Base-by-base conservation (phyloP, 129 eudicot genomes). In the Chrysanthemum lavandulifolium region DNA sequence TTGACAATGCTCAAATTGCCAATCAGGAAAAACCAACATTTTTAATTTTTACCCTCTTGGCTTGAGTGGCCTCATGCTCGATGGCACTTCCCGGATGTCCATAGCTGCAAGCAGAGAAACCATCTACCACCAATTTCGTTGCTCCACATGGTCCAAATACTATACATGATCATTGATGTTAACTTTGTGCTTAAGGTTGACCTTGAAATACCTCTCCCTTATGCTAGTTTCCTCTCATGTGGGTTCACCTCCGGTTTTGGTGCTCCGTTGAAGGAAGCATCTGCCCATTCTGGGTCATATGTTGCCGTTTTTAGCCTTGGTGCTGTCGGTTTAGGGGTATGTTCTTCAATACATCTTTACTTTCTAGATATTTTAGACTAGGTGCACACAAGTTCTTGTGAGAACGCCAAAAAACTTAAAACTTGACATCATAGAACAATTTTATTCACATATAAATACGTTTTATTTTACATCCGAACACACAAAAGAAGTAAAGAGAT, bases 311-410 rank as follows among this genome's bases (percentile, higher is more conserved):
- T 84, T 50, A 89, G 92, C 45, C 89, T 87, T 61, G 92, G 92
- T 6, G 88, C 82, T 14, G 92, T 87, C 43, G 92, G 89, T 49
- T 89, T 87, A n/a, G 92, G 89, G 77, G 88, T 83, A 75, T 60
- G 55, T 69, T 57, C 4, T 12, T 69, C 25, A 12, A 50, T 40
- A 40, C 45, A 40, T 40, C 9, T 40, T 40, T 40, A 23, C 49
- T 33, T 40, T 10, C 3, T 40, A 40, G 45, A 40, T 40, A 40
- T 6, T 6, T 6, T 40, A 6, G 45, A 40, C 45, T 40, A 40
- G 9, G 45, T 40, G 45, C 6, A 6, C 45, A 6, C 7, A 1
- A 40, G 45, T 40, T 6, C 45, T 40, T 40, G 45, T 40, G 45
- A 40, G 2, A 40, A 40, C 9, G 6, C 45, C 6, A 7, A 40